Evolutionary conservation across 371 early-diverging fungal genomes (phyloP).

Genomic region (Mortierella sp.): DNA sequence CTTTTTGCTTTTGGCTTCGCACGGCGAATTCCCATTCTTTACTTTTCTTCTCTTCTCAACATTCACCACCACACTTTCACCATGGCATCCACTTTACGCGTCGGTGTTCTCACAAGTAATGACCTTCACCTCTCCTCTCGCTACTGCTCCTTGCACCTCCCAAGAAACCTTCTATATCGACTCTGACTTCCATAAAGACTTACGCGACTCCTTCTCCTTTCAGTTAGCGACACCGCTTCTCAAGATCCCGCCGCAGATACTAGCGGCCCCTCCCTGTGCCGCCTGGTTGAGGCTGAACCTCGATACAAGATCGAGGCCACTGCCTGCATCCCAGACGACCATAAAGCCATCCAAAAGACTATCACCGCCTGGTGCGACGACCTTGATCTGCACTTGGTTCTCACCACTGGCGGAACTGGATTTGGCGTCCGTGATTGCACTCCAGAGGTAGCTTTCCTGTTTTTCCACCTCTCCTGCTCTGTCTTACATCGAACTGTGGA

Average conservation of each 20-base stretch:
- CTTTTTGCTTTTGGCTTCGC: not conserved
- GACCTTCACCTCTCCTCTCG: not conserved
- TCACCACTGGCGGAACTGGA: constrained; percentile 96
- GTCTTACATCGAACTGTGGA: not conserved
- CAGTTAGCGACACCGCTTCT: constrained; percentile 77
- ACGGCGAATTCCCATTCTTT: not conserved
- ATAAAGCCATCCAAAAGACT: constrained; percentile 62
- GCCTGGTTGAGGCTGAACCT: constrained; percentile 53
- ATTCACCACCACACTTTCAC: not conserved
- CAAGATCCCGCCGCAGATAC: constrained; percentile 65
- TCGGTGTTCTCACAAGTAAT: constrained; percentile 54
- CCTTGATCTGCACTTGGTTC: constrained; percentile 70
- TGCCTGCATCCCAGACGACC: constrained; percentile 69
- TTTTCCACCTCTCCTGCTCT: not conserved
- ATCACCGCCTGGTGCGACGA: constrained; percentile 68
- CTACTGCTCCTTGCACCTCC: not conserved
- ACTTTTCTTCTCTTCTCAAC: not conserved
- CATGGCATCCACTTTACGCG: constrained; percentile 27
- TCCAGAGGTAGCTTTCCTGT: constrained; percentile 76
- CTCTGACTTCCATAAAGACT: not conserved
- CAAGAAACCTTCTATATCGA: not conserved
- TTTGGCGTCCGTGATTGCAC: constrained; percentile 89
- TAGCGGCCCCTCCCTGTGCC: constrained; percentile 72
- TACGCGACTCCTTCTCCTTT: not conserved
- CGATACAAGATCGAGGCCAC: constrained; percentile 55